Evolutionary conservation across 768 basidiomycete species (phyloP).

Genomic region (Termitomyces sp.): DNA sequence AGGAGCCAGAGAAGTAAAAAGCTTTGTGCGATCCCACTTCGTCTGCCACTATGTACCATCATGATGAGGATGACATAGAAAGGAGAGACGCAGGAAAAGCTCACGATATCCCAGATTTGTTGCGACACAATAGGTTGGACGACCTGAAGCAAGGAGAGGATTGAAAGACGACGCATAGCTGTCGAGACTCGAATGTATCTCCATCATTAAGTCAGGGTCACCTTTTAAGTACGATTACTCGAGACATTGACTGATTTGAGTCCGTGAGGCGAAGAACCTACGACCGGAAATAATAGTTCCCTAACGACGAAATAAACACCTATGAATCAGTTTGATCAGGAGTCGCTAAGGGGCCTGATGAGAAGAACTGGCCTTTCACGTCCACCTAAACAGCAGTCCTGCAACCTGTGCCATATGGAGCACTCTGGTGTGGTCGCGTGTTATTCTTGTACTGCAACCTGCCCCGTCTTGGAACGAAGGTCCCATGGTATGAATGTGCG

Average conservation of each 20-base stretch:
- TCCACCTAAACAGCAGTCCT: background rate
- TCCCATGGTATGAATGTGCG: background rate
- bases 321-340: background rate
- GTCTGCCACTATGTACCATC: slow-evolving; percentile 53
- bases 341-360: background rate
- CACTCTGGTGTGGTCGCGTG: background rate
- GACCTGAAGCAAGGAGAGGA: slow-evolving; percentile 8
- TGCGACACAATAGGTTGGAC: slow-evolving; percentile 17
- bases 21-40: slow-evolving; percentile 48
- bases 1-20: slow-evolving; percentile 48
- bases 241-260: no score
- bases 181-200: no score
- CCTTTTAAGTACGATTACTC: slow-evolving; percentile 7
- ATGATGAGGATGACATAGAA: background rate
- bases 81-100: background rate
- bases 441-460: background rate
- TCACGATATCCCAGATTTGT: slow-evolving; percentile 24
- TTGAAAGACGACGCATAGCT: slow-evolving; percentile 7
- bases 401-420: background rate
- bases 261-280: background rate
- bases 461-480: slow-evolving; percentile 2
- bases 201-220: background rate
- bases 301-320: background rate
- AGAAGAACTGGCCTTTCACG: background rate
- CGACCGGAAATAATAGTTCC: background rate